Conservation (phyloP, 306 rosid genomes). For the Corylus heterophylla region DNA sequence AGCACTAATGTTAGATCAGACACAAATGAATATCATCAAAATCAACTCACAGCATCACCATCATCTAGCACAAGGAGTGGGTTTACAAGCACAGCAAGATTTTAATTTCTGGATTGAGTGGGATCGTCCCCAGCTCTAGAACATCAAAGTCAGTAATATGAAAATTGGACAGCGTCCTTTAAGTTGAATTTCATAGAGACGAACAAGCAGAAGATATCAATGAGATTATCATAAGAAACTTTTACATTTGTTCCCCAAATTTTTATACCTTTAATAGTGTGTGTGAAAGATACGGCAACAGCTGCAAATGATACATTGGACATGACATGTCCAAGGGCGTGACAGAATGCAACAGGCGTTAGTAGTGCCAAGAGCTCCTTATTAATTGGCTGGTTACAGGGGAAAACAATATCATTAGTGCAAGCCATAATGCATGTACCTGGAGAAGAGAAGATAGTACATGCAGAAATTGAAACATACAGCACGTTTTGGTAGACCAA, state of each 20-base stretch:
- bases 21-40: background rate
- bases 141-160: background rate
- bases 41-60: too few relatives aligned
- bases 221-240: constrained; percentile 6
- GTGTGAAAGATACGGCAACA: constrained; percentile 95
- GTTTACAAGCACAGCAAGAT: background rate
- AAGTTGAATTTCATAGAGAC: background rate
- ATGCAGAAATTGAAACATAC: constrained; percentile 47
- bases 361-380: constrained; percentile 63
- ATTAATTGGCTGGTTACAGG: constrained; percentile 39
- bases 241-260: background rate
- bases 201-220: background rate
- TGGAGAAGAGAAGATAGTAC: background rate
- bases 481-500: constrained; percentile 92
- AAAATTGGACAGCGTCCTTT: background rate
- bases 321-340: constrained; percentile 93
- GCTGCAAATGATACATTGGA: constrained; percentile 97
- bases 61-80: too few relatives aligned
- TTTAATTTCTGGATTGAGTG: background rate
- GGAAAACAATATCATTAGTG: constrained; percentile 1
- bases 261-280: constrained; percentile 74
- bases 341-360: constrained; percentile 87
- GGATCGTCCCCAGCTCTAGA: background rate
- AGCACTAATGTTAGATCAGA: background rate
- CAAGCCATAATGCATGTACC: constrained; percentile 6